A percentile compares a stretch with the other conserved stretches of the same genome.
Conservation (phyloP, 257 asterid genomes). For the Gentiana straminea region DNA sequence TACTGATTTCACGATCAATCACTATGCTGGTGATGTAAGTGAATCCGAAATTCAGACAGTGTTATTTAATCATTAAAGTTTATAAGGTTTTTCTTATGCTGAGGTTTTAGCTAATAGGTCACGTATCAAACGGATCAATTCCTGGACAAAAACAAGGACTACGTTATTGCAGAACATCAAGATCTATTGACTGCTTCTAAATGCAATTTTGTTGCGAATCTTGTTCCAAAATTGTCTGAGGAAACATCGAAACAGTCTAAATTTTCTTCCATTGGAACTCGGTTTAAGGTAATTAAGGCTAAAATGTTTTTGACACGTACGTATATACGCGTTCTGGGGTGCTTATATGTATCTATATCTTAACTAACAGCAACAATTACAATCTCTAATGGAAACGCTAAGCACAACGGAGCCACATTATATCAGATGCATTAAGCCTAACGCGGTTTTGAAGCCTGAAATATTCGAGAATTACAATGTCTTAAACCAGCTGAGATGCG, state of each 20-base stretch:
- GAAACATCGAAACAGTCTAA: constrained; percentile 83
- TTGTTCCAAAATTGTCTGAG: constrained; percentile 68
- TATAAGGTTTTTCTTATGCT: constrained; percentile 11
- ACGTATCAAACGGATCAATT: constrained; percentile 85
- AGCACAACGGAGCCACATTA: constrained; percentile 94
- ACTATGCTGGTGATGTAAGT: constrained; percentile 96
- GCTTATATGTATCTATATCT: constrained; percentile 12
- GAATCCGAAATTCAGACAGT: not conserved
- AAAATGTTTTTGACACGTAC: constrained; percentile 2
- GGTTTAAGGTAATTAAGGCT: constrained; percentile 62
- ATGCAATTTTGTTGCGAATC: constrained; percentile 67
- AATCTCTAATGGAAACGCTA: constrained; percentile 84
- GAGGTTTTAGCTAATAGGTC: constrained; percentile 43
- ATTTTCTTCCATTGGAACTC: constrained; percentile 90
- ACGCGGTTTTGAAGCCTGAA: constrained; percentile 80
- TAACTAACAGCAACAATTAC: constrained; percentile 78
- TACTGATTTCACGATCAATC: constrained; percentile 79
- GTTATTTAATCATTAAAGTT: constrained; percentile 10
- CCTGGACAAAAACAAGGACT: constrained; percentile 94
- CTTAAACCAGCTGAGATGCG: constrained; percentile 84
- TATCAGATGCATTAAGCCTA: constrained; percentile 96
- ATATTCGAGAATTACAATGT: constrained; percentile 85
- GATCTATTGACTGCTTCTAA: constrained; percentile 65
- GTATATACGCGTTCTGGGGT: constrained; percentile 11
- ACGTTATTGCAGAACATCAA: constrained; percentile 89